phyloP scores from a whole-genome alignment of 176 grass and related monocot species.

The Oryza meridionalis region DNA sequence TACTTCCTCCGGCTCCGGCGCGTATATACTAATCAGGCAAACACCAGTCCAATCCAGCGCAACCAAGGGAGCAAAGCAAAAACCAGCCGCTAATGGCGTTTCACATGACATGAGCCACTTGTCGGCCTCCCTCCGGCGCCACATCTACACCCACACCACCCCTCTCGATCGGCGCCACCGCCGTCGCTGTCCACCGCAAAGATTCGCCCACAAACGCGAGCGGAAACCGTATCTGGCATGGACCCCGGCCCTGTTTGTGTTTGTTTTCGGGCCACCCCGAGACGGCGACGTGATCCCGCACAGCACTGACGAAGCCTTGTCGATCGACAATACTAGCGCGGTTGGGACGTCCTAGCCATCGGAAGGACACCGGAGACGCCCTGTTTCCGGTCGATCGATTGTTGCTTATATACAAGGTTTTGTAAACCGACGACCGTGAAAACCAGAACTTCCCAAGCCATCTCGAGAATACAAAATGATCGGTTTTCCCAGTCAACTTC shows the following conservation, averaged over 20 bases:
- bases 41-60: background rate
- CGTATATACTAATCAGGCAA: background rate
- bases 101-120: background rate
- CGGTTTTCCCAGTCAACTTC: too few relatives aligned
- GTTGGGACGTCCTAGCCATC: background rate
- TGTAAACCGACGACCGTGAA: too few relatives aligned
- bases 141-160: background rate
- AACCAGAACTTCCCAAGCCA: too few relatives aligned
- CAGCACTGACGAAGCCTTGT: background rate
- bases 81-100: background rate
- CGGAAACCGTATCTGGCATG: background rate
- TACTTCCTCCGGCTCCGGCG: background rate
- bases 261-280: background rate
- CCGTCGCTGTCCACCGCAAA: background rate
- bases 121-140: background rate
- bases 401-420: too few relatives aligned
- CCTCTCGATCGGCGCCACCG: background rate
- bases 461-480: too few relatives aligned
- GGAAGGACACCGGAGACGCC: background rate
- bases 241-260: background rate
- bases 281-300: constrained; percentile 2
- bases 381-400: background rate
- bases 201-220: background rate
- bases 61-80: background rate
- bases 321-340: background rate